A percentile compares a stretch with the other conserved stretches of the same genome.
These are phyloP conservation scores for Gypsophila paniculata DNA, from an alignment of 179 eudicot genomes.

Conservation along the genomic window DNA sequence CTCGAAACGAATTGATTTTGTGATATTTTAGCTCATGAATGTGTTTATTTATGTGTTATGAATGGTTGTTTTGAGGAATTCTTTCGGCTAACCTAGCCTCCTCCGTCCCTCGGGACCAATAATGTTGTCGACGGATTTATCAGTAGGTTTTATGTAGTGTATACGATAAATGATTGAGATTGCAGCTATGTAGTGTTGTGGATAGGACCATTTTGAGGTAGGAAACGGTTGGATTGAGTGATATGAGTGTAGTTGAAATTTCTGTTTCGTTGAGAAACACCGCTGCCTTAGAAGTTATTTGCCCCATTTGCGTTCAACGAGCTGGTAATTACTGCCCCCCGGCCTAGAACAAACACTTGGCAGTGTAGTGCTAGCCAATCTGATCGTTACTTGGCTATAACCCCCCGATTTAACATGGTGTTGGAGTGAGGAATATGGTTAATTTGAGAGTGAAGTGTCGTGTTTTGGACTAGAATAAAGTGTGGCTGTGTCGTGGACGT, in stretches of 20 bases:
- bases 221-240: no score
- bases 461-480: no score
- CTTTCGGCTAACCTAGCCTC: no score
- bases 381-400: no score
- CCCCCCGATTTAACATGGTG: no score
- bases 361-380: not conserved
- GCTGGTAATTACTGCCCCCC: not conserved
- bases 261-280: not conserved
- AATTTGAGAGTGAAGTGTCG: no score
- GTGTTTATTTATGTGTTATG: not conserved
- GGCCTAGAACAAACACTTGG: no score
- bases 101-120: no score
- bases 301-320: not conserved
- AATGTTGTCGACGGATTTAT: not conserved
- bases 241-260: not conserved
- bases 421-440: no score
- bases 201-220: not conserved
- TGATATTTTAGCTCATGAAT: not conserved
- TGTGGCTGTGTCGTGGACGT: no score
- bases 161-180: not conserved
- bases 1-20: not conserved
- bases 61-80: not conserved
- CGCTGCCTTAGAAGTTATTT: not conserved
- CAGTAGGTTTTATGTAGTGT: not conserved
- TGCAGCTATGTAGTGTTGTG: not conserved